Percentiles rank a stretch among this genome's conserved stretches.
Evolutionary conservation across 176 grass and related monocot species (phyloP).

Genomic region (Phragmites australis): DNA sequence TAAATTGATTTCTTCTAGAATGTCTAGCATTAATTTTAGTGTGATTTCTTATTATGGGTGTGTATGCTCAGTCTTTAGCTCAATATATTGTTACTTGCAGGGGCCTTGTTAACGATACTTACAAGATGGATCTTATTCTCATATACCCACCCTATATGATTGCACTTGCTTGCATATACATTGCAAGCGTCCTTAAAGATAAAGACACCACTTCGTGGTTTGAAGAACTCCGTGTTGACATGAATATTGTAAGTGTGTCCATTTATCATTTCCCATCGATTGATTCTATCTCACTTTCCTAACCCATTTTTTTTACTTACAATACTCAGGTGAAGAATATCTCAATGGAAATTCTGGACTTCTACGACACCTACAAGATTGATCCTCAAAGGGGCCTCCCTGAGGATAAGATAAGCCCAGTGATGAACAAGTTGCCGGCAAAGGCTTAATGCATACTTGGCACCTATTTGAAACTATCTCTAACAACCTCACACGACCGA

Average conservation of each 20-base stretch:
- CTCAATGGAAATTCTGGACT: constrained; percentile 86
- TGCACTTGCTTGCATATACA: constrained; percentile 95
- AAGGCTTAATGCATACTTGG: constrained; percentile 46
- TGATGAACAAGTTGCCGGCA: constrained; percentile 72
- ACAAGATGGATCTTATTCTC: constrained; percentile 96
- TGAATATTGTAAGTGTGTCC: constrained; percentile 65
- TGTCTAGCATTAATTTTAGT: neutral
- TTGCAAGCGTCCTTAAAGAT: constrained; percentile 75
- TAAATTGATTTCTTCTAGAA: neutral
- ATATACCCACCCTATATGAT: constrained; percentile 96
- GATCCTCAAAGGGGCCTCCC: constrained; percentile 59
- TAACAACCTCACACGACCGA: neutral
- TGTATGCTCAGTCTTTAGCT: neutral
- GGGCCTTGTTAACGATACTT: constrained; percentile 96
- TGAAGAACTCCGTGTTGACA: constrained; percentile 89
- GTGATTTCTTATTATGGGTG: neutral
- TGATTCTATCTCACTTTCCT: neutral
- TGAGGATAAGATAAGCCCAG: constrained; percentile 73
- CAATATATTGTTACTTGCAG: constrained; percentile 45
- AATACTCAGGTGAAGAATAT: constrained; percentile 1
- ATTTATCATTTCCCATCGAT: neutral
- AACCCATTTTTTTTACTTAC: neutral
- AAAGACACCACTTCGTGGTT: constrained; percentile 89
- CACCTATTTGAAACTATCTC: neutral
- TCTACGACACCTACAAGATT: constrained; percentile 79